These are phyloP conservation scores for Leccinum uliginosum DNA, from an alignment of 768 basidiomycete genomes.

Conservation along the genomic window DNA sequence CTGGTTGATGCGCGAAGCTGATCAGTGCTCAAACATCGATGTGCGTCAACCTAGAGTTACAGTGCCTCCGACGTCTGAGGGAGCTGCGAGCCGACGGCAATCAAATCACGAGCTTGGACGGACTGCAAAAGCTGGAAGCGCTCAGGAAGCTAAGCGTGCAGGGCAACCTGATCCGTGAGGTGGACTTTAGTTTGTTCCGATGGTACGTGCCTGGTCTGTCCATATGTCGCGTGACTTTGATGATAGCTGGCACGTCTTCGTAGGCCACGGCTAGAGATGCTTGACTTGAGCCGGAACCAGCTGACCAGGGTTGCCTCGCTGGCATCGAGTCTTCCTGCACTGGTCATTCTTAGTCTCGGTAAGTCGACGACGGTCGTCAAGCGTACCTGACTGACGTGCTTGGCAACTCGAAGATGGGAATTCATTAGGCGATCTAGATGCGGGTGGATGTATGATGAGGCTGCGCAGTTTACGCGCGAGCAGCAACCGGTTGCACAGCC, in stretches of 20 bases:
- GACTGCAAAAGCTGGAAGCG: conserved; percentile 73
- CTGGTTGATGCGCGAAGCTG: neutral
- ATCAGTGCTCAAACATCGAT: conserved; percentile 4
- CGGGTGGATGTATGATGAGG: conserved; percentile 54
- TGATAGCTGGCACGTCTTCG: conserved; percentile 8
- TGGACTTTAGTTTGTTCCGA: conserved; percentile 58
- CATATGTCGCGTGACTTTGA: conserved; percentile 7
- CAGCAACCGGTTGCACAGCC: conserved; percentile 66
- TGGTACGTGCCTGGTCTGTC: conserved; percentile 48
- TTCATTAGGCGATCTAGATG: conserved; percentile 49
- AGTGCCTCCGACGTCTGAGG: conserved; percentile 77
- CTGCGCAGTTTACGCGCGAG: conserved; percentile 84
- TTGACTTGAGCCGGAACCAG: conserved; percentile 78
- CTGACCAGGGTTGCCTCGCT: conserved; percentile 58
- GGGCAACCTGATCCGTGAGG: conserved; percentile 59
- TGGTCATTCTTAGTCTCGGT: conserved; percentile 84
- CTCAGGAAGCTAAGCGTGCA: conserved; percentile 81
- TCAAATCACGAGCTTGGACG: conserved; percentile 65
- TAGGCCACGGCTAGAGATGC: conserved; percentile 66
- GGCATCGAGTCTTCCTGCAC: conserved; percentile 47
- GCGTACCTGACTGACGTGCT: conserved; percentile 13
- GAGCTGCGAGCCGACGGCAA: conserved; percentile 92
- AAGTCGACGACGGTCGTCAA: conserved; percentile 33
- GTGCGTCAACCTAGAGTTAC: conserved; percentile 55
- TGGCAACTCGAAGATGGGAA: conserved; percentile 61